These are phyloP conservation scores for Podila epigama DNA, from an alignment of 192 early-diverging fungal species.

Conservation along the genomic window DNA sequence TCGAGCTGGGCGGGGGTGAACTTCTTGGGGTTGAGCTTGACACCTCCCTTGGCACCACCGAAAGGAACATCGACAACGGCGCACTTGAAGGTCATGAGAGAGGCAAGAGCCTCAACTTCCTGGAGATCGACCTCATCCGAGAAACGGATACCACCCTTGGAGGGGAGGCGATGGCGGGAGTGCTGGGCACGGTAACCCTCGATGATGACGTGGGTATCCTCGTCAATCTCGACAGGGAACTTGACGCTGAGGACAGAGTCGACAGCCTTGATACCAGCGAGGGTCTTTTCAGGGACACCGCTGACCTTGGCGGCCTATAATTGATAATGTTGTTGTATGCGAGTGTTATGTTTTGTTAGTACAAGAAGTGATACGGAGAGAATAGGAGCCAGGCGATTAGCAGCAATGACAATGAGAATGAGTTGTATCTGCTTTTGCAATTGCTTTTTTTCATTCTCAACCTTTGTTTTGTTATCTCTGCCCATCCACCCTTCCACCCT, in stretches of 20 bases:
- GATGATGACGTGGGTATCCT: conserved; percentile 73
- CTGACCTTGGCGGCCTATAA: conserved; percentile 70
- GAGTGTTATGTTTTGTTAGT: neutral
- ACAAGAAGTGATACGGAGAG: too few relatives aligned
- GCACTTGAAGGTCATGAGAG: conserved; percentile 88
- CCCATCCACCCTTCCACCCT: too few relatives aligned
- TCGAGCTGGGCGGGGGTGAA: conserved; percentile 78
- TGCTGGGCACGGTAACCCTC: conserved; percentile 84
- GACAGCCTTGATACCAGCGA: conserved; percentile 75
- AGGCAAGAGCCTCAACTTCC: conserved; percentile 83
- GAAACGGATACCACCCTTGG: conserved; percentile 87
- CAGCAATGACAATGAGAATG: too few relatives aligned
- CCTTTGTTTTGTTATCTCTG: too few relatives aligned
- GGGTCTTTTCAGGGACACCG: conserved; percentile 61
- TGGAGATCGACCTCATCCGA: conserved; percentile 80
- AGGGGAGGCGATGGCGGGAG: conserved; percentile 80
- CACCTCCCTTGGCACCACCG: conserved; percentile 82
- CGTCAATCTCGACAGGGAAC: conserved; percentile 76
- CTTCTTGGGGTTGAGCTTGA: conserved; percentile 81
- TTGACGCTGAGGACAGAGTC: conserved; percentile 78
- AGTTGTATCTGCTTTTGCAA: too few relatives aligned
- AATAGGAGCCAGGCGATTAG: too few relatives aligned
- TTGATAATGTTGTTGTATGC: neutral
- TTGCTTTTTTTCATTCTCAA: too few relatives aligned
- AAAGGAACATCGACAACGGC: conserved; percentile 88